A percentile compares a stretch with the other conserved stretches of the same genome.
Conservation (phyloP, 2,329 filamentous ascomycete species). For the Colletotrichum godetiae region DNA sequence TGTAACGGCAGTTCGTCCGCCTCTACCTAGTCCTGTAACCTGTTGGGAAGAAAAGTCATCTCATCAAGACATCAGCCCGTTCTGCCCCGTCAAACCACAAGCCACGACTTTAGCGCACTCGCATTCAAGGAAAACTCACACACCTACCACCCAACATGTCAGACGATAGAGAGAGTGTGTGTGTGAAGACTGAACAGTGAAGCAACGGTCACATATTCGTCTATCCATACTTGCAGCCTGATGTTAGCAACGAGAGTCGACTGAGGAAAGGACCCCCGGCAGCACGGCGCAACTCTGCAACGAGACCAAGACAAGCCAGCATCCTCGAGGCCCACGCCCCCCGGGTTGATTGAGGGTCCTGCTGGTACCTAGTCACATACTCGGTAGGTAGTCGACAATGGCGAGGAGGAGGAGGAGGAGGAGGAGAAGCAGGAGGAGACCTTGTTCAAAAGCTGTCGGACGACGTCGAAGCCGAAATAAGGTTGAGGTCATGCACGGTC, state of each 20-base stretch:
- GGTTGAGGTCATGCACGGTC: conserved; percentile 38
- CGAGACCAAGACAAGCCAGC: neutral
- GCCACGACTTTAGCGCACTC: neutral
- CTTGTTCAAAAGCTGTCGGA: conserved; percentile 39
- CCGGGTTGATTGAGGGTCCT: neutral
- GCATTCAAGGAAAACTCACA: neutral
- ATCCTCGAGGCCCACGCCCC: neutral
- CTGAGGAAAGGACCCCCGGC: neutral
- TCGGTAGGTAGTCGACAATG: neutral
- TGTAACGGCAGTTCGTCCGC: conserved; percentile 28
- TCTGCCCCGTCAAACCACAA: conserved; percentile 4
- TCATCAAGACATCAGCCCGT: conserved; percentile 5
- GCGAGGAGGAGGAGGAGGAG: neutral
- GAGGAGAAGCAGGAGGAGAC: too few relatives aligned
- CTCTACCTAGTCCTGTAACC: neutral
- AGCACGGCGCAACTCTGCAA: conserved; percentile 9
- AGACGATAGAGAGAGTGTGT: neutral
- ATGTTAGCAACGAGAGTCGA: neutral
- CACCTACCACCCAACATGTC: neutral
- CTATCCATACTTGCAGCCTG: neutral
- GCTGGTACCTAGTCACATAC: neutral
- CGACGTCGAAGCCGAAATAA: conserved; percentile 49
- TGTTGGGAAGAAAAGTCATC: conserved; percentile 11
- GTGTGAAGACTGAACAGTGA: neutral
- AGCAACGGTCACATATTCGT: neutral